These are phyloP conservation scores for Paxillus rubicundulus DNA, from an alignment of 768 basidiomycete genomes.

Conservation along the genomic window DNA sequence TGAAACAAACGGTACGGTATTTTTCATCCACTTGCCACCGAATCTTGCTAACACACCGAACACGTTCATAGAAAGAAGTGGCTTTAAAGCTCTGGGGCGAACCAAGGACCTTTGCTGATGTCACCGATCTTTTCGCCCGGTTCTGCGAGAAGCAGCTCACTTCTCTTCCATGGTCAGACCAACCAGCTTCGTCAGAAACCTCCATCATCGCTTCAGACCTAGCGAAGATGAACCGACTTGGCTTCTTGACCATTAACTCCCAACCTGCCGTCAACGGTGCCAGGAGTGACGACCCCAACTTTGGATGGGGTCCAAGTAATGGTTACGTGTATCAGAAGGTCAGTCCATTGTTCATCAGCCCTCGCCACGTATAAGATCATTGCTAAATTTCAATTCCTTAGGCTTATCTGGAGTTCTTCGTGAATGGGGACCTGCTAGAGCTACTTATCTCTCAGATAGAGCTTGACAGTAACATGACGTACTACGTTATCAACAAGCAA, in stretches of 20 bases:
- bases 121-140: constrained; percentile 71
- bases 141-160: constrained; percentile 76
- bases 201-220: constrained; percentile 74
- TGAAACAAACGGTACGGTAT: constrained; percentile 76
- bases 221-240: constrained; percentile 82
- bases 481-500: constrained; percentile 95
- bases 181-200: constrained; percentile 83
- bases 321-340: constrained; percentile 98
- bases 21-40: background rate
- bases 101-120: constrained; percentile 63
- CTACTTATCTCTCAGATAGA: constrained; percentile 80
- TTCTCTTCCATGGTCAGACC: constrained; percentile 94
- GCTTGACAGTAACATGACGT: constrained; percentile 84
- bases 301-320: constrained; percentile 93
- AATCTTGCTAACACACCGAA: constrained; percentile 7
- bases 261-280: constrained; percentile 94
- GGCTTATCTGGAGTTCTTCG: constrained; percentile 98
- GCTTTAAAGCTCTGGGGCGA: constrained; percentile 87
- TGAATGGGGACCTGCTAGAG: constrained; percentile 68
- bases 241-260: constrained; percentile 96
- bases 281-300: constrained; percentile 75
- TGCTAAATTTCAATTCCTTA: constrained; percentile 29
- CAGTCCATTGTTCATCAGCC: constrained; percentile 3
- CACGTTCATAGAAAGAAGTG: constrained; percentile 66
- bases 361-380: background rate